Evolutionary conservation across 2,329 filamentous ascomycete species (phyloP).

Genomic region (Alternaria panax): DNA sequence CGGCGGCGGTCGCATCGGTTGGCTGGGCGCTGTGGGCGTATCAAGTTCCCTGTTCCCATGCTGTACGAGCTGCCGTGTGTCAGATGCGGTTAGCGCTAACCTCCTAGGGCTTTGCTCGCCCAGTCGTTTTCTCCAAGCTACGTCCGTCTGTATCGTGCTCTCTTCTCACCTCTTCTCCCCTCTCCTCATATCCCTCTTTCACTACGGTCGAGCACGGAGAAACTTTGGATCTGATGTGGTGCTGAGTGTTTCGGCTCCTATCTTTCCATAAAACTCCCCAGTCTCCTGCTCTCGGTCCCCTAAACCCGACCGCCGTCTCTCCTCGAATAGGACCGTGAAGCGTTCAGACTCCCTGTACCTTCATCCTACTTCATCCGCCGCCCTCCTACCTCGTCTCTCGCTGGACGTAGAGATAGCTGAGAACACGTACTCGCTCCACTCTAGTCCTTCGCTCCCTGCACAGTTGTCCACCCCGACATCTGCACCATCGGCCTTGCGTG

Average conservation of each 20-base stretch:
- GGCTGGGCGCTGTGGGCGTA: constrained; percentile 21
- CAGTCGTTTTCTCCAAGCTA: constrained; percentile 47
- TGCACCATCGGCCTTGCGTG: constrained; percentile 40
- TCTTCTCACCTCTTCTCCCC: constrained; percentile 39
- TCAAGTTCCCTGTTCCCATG: constrained; percentile 41
- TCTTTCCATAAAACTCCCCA: constrained; percentile 48
- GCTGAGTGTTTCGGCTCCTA: constrained; percentile 43
- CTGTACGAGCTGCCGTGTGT: constrained; percentile 33
- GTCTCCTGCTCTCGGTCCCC: constrained; percentile 47
- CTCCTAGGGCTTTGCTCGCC: constrained; percentile 42
- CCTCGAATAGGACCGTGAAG: constrained; percentile 45
- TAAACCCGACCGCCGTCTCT: constrained; percentile 47
- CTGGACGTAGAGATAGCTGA: constrained; percentile 43
- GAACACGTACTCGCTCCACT: constrained; percentile 33
- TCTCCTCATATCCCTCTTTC: constrained; percentile 39
- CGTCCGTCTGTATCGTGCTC: constrained; percentile 44
- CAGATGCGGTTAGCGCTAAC: constrained; percentile 31
- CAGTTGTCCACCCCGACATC: constrained; percentile 39
- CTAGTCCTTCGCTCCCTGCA: constrained; percentile 52
- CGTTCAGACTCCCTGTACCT: constrained; percentile 43
- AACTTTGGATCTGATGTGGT: constrained; percentile 48
- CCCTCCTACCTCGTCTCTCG: constrained; percentile 30
- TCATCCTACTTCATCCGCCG: constrained; percentile 31
- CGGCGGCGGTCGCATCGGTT: constrained; percentile 23
- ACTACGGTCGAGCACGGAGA: constrained; percentile 50